phyloP scores from a whole-genome alignment of 2,329 filamentous ascomycete genomes.

The Claviceps quebecensis region DNA sequence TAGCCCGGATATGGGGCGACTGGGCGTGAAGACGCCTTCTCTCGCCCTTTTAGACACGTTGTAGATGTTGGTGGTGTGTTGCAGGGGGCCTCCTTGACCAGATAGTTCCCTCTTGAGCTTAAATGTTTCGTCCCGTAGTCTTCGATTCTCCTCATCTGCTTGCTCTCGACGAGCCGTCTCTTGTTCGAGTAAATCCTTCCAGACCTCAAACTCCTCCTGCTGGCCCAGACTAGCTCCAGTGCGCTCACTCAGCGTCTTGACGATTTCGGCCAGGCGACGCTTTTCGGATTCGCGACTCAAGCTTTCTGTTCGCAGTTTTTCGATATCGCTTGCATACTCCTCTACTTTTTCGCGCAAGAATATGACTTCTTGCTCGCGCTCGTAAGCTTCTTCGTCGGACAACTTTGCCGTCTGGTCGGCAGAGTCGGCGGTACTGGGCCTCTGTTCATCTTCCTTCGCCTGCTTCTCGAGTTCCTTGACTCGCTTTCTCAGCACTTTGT shows the following conservation, averaged over 20 bases:
- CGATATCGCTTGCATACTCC: constrained; percentile 69
- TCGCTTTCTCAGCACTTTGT: constrained; percentile 65
- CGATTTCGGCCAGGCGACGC: constrained; percentile 69
- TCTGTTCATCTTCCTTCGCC: constrained; percentile 49
- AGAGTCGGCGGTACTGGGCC: constrained; percentile 48
- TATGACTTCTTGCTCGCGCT: constrained; percentile 72
- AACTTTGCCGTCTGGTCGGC: constrained; percentile 43
- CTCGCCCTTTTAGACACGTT: constrained; percentile 46
- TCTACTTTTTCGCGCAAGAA: constrained; percentile 78
- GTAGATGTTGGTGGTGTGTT: constrained; percentile 52
- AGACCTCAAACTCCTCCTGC: constrained; percentile 65
- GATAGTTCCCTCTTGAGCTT: constrained; percentile 49
- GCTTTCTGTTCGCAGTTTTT: constrained; percentile 65
- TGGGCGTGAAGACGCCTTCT: constrained; percentile 29
- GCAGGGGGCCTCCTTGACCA: constrained; percentile 21
- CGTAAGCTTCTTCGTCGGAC: constrained; percentile 46
- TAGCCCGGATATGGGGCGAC: constrained; percentile 33
- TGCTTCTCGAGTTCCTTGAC: constrained; percentile 80
- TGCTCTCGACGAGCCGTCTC: constrained; percentile 83
- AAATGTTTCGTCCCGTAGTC: constrained; percentile 70
- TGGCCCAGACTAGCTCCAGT: constrained; percentile 35
- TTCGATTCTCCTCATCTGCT: constrained; percentile 75
- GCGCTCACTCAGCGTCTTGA: constrained; percentile 40
- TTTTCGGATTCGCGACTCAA: constrained; percentile 74
- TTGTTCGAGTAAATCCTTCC: constrained; percentile 87